Base-by-base conservation (phyloP, 2,329 filamentous ascomycete genomes). In the Penicillium sp. region DNA sequence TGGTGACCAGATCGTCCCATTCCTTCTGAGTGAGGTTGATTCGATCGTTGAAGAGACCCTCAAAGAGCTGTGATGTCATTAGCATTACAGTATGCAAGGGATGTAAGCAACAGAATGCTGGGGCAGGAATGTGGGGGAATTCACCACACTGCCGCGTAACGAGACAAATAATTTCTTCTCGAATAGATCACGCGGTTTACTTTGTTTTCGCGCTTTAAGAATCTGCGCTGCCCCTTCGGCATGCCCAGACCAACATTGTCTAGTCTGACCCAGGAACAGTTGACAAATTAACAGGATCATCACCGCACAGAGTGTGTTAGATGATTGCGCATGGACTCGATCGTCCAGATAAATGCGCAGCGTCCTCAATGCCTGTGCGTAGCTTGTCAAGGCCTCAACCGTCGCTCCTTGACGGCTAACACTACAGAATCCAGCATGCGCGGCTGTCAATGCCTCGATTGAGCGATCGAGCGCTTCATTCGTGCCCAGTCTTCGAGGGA, bases 401-500 rank as follows among this genome's bases (percentile, higher is more conserved):
- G 66, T 65, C 3, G 48, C 31, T 21, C 46, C 37, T 60, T 53
- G 8, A 42, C 51, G 43, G 53, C 61, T 9, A 56, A 50, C 55
- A 3, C 62, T 49, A 43, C 69, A 70, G 37, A 71, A 69, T 10
- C 61, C 50, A 9, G 65, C 55, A 49, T 76, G 69, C 1, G 71
- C 65, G 14, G 60, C 65, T 10, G 70, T 55, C 8, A 76, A 43
- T 1, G 69, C 67, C 46, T 71, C 69, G 3, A 72, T 66, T 8
- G 74, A 66, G 7, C 75, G 72, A 58, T 82, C 80, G 0, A 84
- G 69, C 1, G 80, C 80, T 47, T 72, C 69, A 46, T 79, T 83
- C 11, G 58, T 67, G 1, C 80, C 81, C 1, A 83, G 61, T 0
- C 79, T 76, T 35, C 64, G 63, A 0, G 81, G 81, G 1, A 83